These are phyloP conservation scores for Hordeum marinum DNA, from an alignment of 176 grass and related monocot genomes.

Conservation along the genomic window DNA sequence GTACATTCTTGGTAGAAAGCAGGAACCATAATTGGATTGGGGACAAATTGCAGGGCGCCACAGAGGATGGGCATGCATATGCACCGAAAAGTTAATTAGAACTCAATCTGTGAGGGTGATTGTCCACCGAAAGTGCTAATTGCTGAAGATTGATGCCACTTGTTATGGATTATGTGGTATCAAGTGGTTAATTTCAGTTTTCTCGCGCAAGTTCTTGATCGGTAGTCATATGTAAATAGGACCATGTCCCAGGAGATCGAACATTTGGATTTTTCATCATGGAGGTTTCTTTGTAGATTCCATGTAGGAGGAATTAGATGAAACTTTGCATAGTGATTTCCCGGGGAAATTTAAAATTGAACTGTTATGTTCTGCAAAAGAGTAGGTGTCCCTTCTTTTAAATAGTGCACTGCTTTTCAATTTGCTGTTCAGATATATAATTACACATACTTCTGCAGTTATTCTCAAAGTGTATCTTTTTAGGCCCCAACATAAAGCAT, in stretches of 20 bases:
- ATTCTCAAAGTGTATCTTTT: background rate
- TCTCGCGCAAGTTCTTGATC: background rate
- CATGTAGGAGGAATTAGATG: background rate
- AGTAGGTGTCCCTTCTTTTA: background rate
- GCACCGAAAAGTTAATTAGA: background rate
- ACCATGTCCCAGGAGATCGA: too few species aligned
- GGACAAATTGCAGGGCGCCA: background rate
- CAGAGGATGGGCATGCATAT: background rate
- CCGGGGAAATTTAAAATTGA: background rate
- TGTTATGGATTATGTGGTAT: background rate
- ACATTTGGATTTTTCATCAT: background rate
- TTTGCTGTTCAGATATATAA: background rate
- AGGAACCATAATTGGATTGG: background rate
- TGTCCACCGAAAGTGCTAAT: constrained; percentile 26
- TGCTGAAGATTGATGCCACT: background rate
- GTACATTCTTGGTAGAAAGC: background rate
- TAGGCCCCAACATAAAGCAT: too few species aligned
- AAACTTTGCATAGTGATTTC: background rate
- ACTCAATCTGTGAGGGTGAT: background rate
- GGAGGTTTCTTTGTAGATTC: background rate
- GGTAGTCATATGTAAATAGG: background rate
- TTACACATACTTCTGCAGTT: background rate
- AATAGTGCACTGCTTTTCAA: background rate
- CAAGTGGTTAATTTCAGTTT: background rate
- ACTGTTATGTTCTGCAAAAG: background rate